Evolutionary conservation across 495 filamentous ascomycete genomes (phyloP).

Genomic region (Penicillium longicatenatum): DNA sequence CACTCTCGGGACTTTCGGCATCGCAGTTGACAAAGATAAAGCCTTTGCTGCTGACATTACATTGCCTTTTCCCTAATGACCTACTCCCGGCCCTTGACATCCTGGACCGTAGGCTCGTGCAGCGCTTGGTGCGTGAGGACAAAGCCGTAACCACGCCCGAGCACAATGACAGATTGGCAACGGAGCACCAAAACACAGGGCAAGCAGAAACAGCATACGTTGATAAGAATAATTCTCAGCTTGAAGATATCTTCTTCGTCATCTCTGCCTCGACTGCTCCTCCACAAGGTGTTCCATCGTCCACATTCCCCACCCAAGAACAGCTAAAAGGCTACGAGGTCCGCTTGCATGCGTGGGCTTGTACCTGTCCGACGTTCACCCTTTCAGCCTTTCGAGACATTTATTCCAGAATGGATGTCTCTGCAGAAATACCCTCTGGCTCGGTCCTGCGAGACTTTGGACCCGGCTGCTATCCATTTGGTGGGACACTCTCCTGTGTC

Average conservation of each 20-base stretch:
- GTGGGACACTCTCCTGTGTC: constrained; percentile 47
- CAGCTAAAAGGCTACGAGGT: constrained; percentile 63
- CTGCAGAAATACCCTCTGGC: constrained; percentile 11
- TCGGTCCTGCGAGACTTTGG: constrained; percentile 14
- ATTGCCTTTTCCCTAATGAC: constrained; percentile 56
- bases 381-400: constrained; percentile 63
- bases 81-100: constrained; percentile 79
- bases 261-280: constrained; percentile 49
- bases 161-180: constrained; percentile 1
- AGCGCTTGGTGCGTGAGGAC: constrained; percentile 30
- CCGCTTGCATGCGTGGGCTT: constrained; percentile 78
- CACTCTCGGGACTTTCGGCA: constrained; percentile 24
- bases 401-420: constrained; percentile 3
- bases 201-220: not conserved
- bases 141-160: constrained; percentile 1
- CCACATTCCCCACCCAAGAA: constrained; percentile 24
- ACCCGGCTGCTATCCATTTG: constrained; percentile 43
- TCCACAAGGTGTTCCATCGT: constrained; percentile 21
- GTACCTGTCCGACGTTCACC: constrained; percentile 80
- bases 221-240: constrained; percentile 6
- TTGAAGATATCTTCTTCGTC: constrained; percentile 36
- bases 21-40: constrained; percentile 30
- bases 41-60: constrained; percentile 52
- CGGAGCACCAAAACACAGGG: constrained; percentile 7
- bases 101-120: constrained; percentile 72